Evolutionary conservation across 139 green algal species (phyloP).

Genomic region (Chlamydomonas incerta): DNA sequence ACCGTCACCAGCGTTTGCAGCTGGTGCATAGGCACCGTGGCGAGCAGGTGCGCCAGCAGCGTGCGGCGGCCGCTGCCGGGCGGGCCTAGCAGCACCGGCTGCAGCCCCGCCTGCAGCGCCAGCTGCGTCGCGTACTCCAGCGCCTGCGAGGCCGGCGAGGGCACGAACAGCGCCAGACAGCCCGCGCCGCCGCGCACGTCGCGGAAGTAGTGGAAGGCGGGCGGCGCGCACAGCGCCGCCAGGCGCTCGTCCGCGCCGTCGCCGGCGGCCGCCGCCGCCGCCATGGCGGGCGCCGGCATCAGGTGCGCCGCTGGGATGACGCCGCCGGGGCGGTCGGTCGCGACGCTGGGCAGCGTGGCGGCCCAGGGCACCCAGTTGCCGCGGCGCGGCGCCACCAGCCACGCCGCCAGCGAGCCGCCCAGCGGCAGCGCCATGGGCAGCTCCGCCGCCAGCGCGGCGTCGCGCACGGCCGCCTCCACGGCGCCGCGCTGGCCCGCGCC

Average conservation of each 20-base stretch:
- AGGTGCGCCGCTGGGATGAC: not conserved
- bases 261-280: not conserved
- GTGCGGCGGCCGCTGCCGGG: conserved; percentile 42
- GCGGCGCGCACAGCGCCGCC: not conserved
- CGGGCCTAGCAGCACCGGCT: conserved; percentile 48
- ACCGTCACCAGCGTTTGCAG: not conserved
- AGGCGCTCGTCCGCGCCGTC: not conserved
- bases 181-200: conserved; percentile 8
- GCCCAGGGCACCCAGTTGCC: conserved; percentile 45
- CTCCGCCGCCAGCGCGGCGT: conserved; percentile 9
- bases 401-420: conserved; percentile 22
- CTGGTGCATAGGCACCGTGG: conserved; percentile 26
- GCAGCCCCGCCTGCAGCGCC: conserved; percentile 37
- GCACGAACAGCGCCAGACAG: conserved; percentile 43
- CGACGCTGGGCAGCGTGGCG: conserved; percentile 12
- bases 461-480: conserved; percentile 33
- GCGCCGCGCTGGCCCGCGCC: not conserved
- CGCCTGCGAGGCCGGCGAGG: conserved; percentile 15
- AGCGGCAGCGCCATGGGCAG: conserved; percentile 35
- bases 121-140: conserved; percentile 44
- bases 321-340: not conserved
- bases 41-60: conserved; percentile 49
- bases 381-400: conserved; percentile 17
- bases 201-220: conserved; percentile 43
- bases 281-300: not conserved